phyloP scores from a whole-genome alignment of 179 eudicot species.

The Patellifolia procumbens region DNA sequence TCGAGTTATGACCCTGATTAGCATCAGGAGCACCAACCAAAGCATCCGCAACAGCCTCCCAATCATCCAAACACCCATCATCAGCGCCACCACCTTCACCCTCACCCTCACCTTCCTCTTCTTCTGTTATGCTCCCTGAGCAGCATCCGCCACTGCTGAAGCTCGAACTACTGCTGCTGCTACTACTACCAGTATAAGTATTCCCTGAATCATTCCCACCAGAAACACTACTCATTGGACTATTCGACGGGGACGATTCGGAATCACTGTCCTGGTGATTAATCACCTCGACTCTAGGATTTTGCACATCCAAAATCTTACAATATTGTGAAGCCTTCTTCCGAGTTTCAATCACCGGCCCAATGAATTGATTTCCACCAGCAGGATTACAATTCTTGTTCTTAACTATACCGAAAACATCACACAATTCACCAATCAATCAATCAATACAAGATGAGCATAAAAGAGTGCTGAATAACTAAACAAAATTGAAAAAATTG shows the following conservation, averaged over 20 bases:
- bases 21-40: constrained; percentile 52
- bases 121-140: constrained; percentile 59
- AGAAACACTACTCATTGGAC: constrained; percentile 48
- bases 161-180: constrained; percentile 48
- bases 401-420: constrained; percentile 42
- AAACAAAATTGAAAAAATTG: neutral
- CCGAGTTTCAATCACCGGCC: constrained; percentile 18
- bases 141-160: constrained; percentile 55
- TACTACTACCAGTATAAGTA: constrained; percentile 51
- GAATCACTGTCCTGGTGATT: constrained; percentile 51
- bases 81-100: constrained; percentile 54
- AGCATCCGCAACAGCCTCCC: constrained; percentile 94
- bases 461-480: neutral
- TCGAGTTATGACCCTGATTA: constrained; percentile 35
- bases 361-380: constrained; percentile 28
- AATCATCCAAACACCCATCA: constrained; percentile 81
- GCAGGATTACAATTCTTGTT: constrained; percentile 40
- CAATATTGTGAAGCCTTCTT: constrained; percentile 27
- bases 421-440: neutral
- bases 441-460: constrained; percentile 4
- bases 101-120: constrained; percentile 54
- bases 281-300: constrained; percentile 37
- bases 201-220: constrained; percentile 51
- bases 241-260: constrained; percentile 48
- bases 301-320: constrained; percentile 42